Conservation (phyloP, 2,329 filamentous ascomycete species). For the Fusarium anguioides region DNA sequence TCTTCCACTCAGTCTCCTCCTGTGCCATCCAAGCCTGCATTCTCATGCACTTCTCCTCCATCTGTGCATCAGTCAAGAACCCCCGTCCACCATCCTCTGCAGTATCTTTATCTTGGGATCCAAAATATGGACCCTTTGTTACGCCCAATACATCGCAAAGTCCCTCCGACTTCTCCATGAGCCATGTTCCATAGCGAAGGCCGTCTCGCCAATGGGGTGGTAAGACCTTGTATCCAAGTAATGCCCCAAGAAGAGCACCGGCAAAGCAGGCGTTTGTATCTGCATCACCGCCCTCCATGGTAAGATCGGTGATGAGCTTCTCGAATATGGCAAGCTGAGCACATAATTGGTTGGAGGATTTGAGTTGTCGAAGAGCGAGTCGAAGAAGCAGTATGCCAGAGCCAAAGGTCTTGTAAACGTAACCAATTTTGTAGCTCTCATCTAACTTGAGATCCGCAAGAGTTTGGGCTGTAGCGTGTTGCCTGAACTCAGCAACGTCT, state of each 20-base stretch:
- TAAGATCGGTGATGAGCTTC: constrained; percentile 58
- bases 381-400: constrained; percentile 59
- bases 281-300: constrained; percentile 64
- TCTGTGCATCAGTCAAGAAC: constrained; percentile 52
- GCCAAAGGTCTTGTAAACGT: constrained; percentile 65
- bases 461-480: constrained; percentile 52
- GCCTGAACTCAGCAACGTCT: constrained; percentile 55
- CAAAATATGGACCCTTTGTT: constrained; percentile 48
- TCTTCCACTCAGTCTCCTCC: constrained; percentile 45
- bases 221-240: constrained; percentile 58
- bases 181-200: constrained; percentile 57
- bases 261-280: constrained; percentile 66
- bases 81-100: constrained; percentile 56
- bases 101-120: constrained; percentile 54
- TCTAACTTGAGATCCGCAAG: constrained; percentile 58
- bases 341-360: constrained; percentile 23
- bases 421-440: constrained; percentile 59
- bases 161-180: constrained; percentile 56
- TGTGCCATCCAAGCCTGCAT: constrained; percentile 49
- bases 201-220: constrained; percentile 62
- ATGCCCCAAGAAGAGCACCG: constrained; percentile 61
- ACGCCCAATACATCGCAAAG: constrained; percentile 55
- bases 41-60: constrained; percentile 50
- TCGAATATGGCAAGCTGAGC: constrained; percentile 54
- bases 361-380: constrained; percentile 53